A percentile compares a stretch with the other conserved stretches of the same genome.
These are phyloP conservation scores for Peronospora destructor DNA, from an alignment of 352 stramenopile species.

Conservation along the genomic window DNA sequence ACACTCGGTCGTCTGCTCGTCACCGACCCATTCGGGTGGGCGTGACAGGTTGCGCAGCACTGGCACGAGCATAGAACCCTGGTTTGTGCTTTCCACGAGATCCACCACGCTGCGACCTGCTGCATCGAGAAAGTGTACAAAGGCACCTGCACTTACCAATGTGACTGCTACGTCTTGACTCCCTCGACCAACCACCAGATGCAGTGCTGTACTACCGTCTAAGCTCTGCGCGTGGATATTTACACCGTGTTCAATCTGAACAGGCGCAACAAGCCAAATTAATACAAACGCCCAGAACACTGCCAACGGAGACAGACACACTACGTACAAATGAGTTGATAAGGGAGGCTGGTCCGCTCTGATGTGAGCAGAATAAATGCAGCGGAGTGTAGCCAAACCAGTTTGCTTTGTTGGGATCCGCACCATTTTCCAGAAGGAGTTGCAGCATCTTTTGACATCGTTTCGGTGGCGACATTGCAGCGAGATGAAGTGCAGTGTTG, in stretches of 20 bases:
- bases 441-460: constrained; percentile 81
- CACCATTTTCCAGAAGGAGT: constrained; percentile 71
- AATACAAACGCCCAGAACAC: neutral
- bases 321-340: constrained; percentile 77
- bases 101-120: constrained; percentile 78
- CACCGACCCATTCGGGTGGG: constrained; percentile 51
- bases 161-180: constrained; percentile 67
- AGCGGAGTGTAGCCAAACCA: constrained; percentile 85
- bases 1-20: constrained; percentile 68
- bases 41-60: constrained; percentile 70
- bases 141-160: constrained; percentile 64
- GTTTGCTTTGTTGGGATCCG: constrained; percentile 65
- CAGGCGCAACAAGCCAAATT: constrained; percentile 1
- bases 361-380: constrained; percentile 82
- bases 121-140: constrained; percentile 75
- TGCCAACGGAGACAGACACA: neutral
- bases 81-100: constrained; percentile 73
- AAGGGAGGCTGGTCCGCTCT: constrained; percentile 57
- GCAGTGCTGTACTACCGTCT: constrained; percentile 76
- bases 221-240: constrained; percentile 78
- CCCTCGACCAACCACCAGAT: constrained; percentile 66
- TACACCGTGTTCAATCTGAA: constrained; percentile 68
- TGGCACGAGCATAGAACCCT: constrained; percentile 72
- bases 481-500: constrained; percentile 77
- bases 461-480: constrained; percentile 74